Percentiles rank a stretch among this genome's conserved stretches.
phyloP scores from a whole-genome alignment of 2,329 filamentous ascomycete species.

The Pseudogymnoascus sp. region DNA sequence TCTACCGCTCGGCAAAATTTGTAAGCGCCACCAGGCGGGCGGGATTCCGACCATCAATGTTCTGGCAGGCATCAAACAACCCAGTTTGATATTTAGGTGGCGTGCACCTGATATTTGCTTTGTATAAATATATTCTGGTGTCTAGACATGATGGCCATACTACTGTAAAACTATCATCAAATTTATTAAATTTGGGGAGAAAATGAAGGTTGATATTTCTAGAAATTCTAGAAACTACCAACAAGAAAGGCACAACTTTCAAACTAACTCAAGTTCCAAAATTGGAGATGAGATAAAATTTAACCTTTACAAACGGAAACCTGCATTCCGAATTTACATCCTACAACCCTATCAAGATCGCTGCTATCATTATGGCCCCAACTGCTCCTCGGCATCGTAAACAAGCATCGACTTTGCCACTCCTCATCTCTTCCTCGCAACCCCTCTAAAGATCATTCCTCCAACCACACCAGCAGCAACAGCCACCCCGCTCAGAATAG shows the following conservation, averaged over 20 bases:
- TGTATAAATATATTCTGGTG: not conserved
- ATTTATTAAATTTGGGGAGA: not conserved
- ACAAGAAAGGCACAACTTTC: not conserved
- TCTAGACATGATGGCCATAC: not conserved
- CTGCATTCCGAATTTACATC: not conserved
- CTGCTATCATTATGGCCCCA: not conserved
- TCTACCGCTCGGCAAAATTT: constrained; percentile 7
- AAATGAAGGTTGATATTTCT: not conserved
- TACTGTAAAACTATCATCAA: not conserved
- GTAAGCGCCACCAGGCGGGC: not conserved
- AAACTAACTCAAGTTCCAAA: not conserved
- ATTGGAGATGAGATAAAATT: not conserved
- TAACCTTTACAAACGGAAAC: not conserved
- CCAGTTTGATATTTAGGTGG: constrained; percentile 1
- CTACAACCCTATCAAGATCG: not conserved
- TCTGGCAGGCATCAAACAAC: not conserved
- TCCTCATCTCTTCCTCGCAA: constrained; percentile 46
- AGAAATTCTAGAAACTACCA: not conserved
- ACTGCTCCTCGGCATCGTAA: not conserved
- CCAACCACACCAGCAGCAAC: constrained; percentile 91
- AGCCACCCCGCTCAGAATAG: constrained; percentile 87
- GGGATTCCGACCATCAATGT: not conserved
- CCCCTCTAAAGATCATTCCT: constrained; percentile 73
- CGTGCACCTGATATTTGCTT: not conserved
- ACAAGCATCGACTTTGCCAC: not conserved